Conservation (phyloP, 2,329 filamentous ascomycete species). For the Verruconis gallopava region DNA sequence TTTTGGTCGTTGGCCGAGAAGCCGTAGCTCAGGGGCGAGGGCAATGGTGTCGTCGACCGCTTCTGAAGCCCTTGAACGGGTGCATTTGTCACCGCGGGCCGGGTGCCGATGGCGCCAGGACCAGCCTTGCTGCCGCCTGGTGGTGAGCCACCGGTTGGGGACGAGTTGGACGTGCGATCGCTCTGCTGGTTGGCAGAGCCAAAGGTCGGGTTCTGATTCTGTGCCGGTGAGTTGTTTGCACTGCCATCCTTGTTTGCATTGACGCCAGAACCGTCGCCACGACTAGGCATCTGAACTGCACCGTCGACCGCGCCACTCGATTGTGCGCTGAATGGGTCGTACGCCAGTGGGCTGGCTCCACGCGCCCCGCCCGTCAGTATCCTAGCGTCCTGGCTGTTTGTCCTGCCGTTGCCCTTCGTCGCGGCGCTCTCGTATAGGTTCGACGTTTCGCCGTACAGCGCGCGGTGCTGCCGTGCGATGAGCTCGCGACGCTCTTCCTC, state of each 20-base stretch:
- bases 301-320: constrained; percentile 33
- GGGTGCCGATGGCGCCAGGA: constrained; percentile 87
- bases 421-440: constrained; percentile 53
- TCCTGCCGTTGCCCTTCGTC: constrained; percentile 56
- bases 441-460: constrained; percentile 68
- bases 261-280: constrained; percentile 19
- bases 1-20: constrained; percentile 47
- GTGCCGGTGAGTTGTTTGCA: constrained; percentile 66
- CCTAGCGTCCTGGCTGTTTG: constrained; percentile 50
- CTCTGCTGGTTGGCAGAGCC: constrained; percentile 48
- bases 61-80: constrained; percentile 49
- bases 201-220: constrained; percentile 41
- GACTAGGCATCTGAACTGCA: constrained; percentile 38
- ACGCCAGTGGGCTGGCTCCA: constrained; percentile 68
- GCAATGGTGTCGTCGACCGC: constrained; percentile 76
- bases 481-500: constrained; percentile 93
- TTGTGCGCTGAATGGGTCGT: constrained; percentile 54
- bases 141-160: constrained; percentile 64
- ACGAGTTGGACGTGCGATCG: constrained; percentile 73
- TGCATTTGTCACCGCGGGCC: constrained; percentile 45
- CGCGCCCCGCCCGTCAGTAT: constrained; percentile 49
- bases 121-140: constrained; percentile 46
- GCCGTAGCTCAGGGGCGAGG: constrained; percentile 73
- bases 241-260: constrained; percentile 40
- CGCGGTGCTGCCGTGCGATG: constrained; percentile 89